Evolutionary conservation across 352 stramenopile species (phyloP).

Genomic region (Phytopythium oedochilum): DNA sequence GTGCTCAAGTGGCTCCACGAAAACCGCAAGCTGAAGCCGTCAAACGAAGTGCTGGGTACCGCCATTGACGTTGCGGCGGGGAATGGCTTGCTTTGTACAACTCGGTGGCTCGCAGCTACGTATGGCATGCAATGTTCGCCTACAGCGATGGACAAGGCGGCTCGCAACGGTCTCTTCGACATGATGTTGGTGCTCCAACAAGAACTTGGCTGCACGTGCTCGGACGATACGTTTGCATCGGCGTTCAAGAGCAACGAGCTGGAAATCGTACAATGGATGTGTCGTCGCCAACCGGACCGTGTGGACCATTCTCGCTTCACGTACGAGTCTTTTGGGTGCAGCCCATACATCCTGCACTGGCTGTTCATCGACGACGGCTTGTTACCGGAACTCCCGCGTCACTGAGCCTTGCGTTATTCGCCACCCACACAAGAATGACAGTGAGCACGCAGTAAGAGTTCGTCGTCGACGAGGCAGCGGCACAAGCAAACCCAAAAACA

Average conservation of each 20-base stretch:
- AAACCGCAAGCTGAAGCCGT: background rate
- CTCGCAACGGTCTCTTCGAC: background rate
- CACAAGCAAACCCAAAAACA: no score
- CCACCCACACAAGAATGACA: no score
- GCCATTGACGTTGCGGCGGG: background rate
- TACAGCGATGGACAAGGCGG: background rate
- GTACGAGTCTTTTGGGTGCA: background rate
- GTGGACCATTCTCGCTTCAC: background rate
- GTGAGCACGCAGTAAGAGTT: no score
- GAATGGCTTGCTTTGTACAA: background rate
- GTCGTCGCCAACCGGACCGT: background rate
- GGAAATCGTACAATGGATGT: background rate
- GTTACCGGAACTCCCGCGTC: no score
- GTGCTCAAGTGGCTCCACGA: background rate
- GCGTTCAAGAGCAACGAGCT: background rate
- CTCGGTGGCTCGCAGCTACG: background rate
- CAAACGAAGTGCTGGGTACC: background rate
- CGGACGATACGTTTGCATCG: background rate
- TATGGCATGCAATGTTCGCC: background rate
- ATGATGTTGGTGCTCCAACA: background rate
- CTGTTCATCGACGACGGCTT: background rate
- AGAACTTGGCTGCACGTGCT: background rate
- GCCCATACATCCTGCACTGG: background rate
- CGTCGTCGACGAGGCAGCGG: no score
- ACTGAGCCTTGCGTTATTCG: no score